Conservation (phyloP, 2,329 filamentous ascomycete genomes). For the Dryadomyces quercus-mongolicae region DNA sequence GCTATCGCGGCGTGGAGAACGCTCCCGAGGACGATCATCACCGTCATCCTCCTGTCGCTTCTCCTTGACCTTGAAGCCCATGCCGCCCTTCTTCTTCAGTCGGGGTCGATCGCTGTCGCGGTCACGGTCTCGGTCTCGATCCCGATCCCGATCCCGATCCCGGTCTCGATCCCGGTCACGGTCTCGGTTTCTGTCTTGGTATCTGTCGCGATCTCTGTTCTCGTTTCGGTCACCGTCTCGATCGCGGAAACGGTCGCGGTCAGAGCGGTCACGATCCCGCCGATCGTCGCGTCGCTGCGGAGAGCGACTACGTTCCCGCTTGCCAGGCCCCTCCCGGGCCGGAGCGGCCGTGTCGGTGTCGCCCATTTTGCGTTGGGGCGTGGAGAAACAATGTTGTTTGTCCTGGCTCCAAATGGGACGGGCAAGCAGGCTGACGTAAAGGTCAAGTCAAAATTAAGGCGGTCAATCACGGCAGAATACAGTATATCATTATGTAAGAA, state of each 20-base stretch:
- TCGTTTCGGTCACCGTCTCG: constrained; percentile 14
- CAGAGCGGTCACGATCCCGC: background rate
- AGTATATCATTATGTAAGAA: background rate
- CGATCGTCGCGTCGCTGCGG: constrained; percentile 1
- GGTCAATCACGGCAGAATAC: constrained; percentile 4
- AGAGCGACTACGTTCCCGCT: constrained; percentile 2
- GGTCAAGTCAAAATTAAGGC: background rate
- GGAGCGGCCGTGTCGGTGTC: background rate
- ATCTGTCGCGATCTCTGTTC: constrained; percentile 11
- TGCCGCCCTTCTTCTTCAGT: constrained; percentile 16
- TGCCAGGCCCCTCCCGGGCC: background rate
- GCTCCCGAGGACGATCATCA: constrained; percentile 25
- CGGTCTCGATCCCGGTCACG: constrained; percentile 12
- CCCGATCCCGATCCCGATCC: constrained; percentile 17
- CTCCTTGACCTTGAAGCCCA: constrained; percentile 49
- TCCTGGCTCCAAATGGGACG: background rate
- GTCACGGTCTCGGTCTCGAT: constrained; percentile 16
- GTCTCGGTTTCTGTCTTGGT: constrained; percentile 7
- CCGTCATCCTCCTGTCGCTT: constrained; percentile 33
- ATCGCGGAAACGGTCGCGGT: constrained; percentile 1
- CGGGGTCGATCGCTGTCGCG: constrained; percentile 9
- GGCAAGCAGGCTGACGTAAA: background rate
- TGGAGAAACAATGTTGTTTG: background rate
- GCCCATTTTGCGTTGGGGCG: background rate
- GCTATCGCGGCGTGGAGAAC: constrained; percentile 21